phyloP scores from a whole-genome alignment of 176 grass and related monocot species.

The Bothriochloa decipiens region DNA sequence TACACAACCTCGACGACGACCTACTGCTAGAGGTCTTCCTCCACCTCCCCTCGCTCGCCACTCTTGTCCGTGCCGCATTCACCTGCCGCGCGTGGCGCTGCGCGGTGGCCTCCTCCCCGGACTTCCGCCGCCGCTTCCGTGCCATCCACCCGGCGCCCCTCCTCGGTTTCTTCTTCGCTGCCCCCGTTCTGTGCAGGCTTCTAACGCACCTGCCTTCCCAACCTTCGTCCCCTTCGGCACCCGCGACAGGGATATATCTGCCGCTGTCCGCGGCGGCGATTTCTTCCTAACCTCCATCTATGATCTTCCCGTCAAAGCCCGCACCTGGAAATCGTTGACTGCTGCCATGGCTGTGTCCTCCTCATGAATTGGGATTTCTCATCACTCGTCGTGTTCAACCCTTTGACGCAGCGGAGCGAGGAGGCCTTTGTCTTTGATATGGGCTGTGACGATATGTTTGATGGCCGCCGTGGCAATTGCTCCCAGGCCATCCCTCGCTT shows the following conservation, averaged over 20 bases:
- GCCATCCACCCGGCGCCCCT: slow-evolving; percentile 1
- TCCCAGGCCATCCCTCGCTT: not conserved
- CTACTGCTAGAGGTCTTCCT: slow-evolving; percentile 15
- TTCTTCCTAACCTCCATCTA: slow-evolving; percentile 32
- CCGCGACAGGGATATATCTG: slow-evolving; percentile 6
- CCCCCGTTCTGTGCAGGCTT: not conserved
- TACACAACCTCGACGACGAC: not conserved
- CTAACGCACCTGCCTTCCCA: not conserved
- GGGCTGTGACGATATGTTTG: not conserved
- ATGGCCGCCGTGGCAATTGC: not conserved
- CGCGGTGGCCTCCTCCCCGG: slow-evolving; percentile 12
- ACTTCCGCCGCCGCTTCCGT: slow-evolving; percentile 20
- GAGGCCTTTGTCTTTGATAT: not conserved
- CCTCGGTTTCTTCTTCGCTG: slow-evolving; percentile 34
- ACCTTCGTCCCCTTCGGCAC: slow-evolving; percentile 16
- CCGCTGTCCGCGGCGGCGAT: slow-evolving; percentile 29
- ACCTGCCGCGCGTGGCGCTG: slow-evolving; percentile 28
- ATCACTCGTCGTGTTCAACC: not conserved
- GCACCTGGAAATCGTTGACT: slow-evolving; percentile 21
- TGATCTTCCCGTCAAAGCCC: not conserved
- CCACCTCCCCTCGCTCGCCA: slow-evolving; percentile 38
- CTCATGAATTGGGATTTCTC: not conserved
- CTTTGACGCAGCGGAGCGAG: not conserved
- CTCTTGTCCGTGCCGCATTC: slow-evolving; percentile 41
- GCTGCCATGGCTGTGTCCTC: slow-evolving; percentile 12